Base-by-base conservation (phyloP, 495 filamentous ascomycete species). In the Hypoxylon subgilvum region DNA sequence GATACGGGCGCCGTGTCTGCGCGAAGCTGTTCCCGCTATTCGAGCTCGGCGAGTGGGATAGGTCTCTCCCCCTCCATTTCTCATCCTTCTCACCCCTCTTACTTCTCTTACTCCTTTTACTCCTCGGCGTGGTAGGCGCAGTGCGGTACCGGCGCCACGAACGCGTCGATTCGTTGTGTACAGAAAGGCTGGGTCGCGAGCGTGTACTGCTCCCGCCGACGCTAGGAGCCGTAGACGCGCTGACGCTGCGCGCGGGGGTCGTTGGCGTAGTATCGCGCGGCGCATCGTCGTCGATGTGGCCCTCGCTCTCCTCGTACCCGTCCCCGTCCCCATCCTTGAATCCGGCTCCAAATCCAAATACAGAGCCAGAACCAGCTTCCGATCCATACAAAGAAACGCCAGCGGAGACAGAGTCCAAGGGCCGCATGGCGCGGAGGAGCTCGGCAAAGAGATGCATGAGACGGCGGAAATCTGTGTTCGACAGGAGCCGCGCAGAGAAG, bases 391-490 rank as follows among this genome's bases (percentile, higher is more conserved):
- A 50, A 4, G 80, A 64, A 0, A n/a, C n/a, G n/a, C n/a, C n/a
- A n/a, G n/a, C n/a, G n/a, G n/a, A n/a, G n/a, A 74, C 72, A 1
- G 79, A 69, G 31, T 84, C 76, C 14, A 92, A 70, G 1, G 82
- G 79, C 18, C 76, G 81, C 88, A 97, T 96, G 6, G 81, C 82
- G 19, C 84, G 81, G 18, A 98, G 67, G 3, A 98, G 75, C 27
- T 91, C 86, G 0, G 92, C 85, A 72, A 97, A 96, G n/a, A 89
- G 73, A 45, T 84, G 82, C 92, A 97, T 96, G 48, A 98, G 73
- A 3, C 72, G 70, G n/a, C 88, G 79, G 66, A 98, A 97, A 43
- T 91, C 82, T 0, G 69, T 49, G 62, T 94, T 89, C 9, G 72
- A 71, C 13, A 83, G 47, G 2, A 78, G 72, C 13, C 64, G 66